Percentiles rank a stretch among this genome's conserved stretches.
These are phyloP conservation scores for Plenodomus lindquistii DNA, from an alignment of 2,329 filamentous ascomycete species.

Conservation along the genomic window DNA sequence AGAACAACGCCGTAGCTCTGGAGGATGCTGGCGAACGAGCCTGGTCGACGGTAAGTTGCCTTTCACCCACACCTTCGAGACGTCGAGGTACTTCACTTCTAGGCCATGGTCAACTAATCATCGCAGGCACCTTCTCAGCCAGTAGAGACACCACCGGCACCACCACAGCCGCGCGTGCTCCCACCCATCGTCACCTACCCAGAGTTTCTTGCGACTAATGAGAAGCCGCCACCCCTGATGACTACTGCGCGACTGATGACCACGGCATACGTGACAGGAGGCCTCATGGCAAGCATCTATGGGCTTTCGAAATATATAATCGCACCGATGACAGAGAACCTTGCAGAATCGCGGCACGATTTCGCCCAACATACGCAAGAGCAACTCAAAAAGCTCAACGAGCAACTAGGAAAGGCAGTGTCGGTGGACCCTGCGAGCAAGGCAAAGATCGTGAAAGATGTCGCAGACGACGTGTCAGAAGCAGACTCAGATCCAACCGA, in stretches of 20 bases:
- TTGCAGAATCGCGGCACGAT: conserved; percentile 61
- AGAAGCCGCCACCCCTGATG: conserved; percentile 62
- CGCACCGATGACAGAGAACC: conserved; percentile 60
- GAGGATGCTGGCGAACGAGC: conserved; percentile 28
- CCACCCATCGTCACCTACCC: conserved; percentile 70
- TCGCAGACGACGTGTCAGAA: conserved; percentile 51
- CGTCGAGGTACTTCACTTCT: neutral
- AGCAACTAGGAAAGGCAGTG: conserved; percentile 61
- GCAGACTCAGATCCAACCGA: conserved; percentile 69
- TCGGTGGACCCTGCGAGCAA: conserved; percentile 60
- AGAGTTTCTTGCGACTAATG: conserved; percentile 63
- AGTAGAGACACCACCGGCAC: conserved; percentile 13
- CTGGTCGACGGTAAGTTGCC: conserved; percentile 32
- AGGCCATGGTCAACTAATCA: conserved; percentile 9
- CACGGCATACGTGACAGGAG: conserved; percentile 61
- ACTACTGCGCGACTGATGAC: conserved; percentile 60
- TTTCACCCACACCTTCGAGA: neutral
- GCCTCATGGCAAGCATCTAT: conserved; percentile 64
- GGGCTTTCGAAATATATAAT: conserved; percentile 72
- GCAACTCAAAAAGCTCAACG: conserved; percentile 60
- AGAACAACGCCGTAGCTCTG: conserved; percentile 17
- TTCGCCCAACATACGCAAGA: conserved; percentile 56
- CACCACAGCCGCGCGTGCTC: conserved; percentile 46
- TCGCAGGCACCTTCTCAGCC: conserved; percentile 22
- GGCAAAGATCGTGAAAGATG: conserved; percentile 29